phyloP scores from a whole-genome alignment of 2,329 filamentous ascomycete genomes.

The Cryoendolithus antarcticus region DNA sequence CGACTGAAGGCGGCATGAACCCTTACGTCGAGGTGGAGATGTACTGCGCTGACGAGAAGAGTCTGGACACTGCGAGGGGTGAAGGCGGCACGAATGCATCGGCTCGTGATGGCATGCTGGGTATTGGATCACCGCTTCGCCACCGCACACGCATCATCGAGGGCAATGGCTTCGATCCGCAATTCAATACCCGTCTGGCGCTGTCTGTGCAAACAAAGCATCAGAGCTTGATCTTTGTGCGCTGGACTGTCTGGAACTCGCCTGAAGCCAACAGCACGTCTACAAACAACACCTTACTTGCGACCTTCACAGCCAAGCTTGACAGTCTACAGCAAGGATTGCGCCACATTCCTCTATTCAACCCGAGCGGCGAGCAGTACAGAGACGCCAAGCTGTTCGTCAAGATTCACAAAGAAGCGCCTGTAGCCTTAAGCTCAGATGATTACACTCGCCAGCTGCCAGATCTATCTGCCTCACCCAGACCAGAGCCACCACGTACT shows the following conservation, averaged over 20 bases:
- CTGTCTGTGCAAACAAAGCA: slow-evolving; percentile 87
- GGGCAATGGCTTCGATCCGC: slow-evolving; percentile 87
- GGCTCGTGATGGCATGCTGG: slow-evolving; percentile 50
- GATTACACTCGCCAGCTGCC: slow-evolving; percentile 8
- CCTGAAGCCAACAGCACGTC: slow-evolving; percentile 54
- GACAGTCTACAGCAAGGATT: slow-evolving; percentile 82
- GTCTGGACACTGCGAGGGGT: slow-evolving; percentile 56
- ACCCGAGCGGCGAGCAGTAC: slow-evolving; percentile 81
- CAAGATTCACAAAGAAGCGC: slow-evolving; percentile 55
- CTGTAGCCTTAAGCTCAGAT: slow-evolving; percentile 18
- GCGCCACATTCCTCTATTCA: slow-evolving; percentile 79
- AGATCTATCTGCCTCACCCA: slow-evolving; percentile 13
- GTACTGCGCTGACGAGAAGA: slow-evolving; percentile 85
- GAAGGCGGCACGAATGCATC: slow-evolving; percentile 55
- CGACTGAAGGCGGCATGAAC: slow-evolving; percentile 63
- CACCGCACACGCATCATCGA: slow-evolving; percentile 68
- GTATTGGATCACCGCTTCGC: slow-evolving; percentile 60
- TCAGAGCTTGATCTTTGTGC: slow-evolving; percentile 83
- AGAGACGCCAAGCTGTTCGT: slow-evolving; percentile 92
- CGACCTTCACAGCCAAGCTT: slow-evolving; percentile 86
- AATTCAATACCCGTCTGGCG: slow-evolving; percentile 67
- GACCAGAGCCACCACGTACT: slow-evolving; percentile 17
- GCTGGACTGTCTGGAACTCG: slow-evolving; percentile 83
- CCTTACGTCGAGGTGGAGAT: slow-evolving; percentile 93
- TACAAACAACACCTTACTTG: slow-evolving; percentile 54